Evolutionary conservation across 2,329 filamentous ascomycete genomes (phyloP).

Genomic region (Apiospora aurea): DNA sequence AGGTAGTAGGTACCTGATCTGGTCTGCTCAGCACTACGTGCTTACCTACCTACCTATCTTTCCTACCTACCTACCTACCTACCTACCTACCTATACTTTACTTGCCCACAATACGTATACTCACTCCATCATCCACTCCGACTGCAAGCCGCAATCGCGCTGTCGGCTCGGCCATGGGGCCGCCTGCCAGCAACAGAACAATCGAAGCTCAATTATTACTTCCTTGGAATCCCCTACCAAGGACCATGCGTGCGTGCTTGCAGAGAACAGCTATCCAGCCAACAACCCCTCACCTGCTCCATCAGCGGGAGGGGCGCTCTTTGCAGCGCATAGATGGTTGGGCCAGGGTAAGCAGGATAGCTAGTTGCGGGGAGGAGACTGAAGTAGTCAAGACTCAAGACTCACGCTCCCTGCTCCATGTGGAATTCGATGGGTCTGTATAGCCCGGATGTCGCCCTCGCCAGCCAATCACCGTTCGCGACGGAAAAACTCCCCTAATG

Average conservation of each 20-base stretch:
- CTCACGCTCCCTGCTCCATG: not conserved
- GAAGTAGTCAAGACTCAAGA: not conserved
- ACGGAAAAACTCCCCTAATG: not conserved
- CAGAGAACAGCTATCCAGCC: not conserved
- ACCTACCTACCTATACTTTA: too few relatives aligned
- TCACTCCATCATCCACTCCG: not conserved
- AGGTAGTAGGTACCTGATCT: too few relatives aligned
- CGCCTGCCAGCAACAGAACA: not conserved
- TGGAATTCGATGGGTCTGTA: not conserved
- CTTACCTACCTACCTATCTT: too few relatives aligned
- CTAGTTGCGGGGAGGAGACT: not conserved
- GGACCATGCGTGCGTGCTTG: not conserved
- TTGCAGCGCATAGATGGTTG: slow-evolving; percentile 8
- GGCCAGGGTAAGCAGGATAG: not conserved
- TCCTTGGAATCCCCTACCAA: not conserved
- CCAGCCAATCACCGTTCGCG: not conserved
- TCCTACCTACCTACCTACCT: too few relatives aligned
- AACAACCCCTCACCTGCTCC: slow-evolving; percentile 8
- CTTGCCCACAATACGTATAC: not conserved
- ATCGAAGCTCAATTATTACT: not conserved
- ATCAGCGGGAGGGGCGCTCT: not conserved
- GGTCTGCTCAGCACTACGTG: not conserved
- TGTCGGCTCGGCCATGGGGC: not conserved
- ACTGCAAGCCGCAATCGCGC: not conserved
- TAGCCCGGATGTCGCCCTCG: slow-evolving; percentile 2